Evolutionary conservation across 163 green algal genomes (phyloP).

Genomic region (Scenedesmus sp.): DNA sequence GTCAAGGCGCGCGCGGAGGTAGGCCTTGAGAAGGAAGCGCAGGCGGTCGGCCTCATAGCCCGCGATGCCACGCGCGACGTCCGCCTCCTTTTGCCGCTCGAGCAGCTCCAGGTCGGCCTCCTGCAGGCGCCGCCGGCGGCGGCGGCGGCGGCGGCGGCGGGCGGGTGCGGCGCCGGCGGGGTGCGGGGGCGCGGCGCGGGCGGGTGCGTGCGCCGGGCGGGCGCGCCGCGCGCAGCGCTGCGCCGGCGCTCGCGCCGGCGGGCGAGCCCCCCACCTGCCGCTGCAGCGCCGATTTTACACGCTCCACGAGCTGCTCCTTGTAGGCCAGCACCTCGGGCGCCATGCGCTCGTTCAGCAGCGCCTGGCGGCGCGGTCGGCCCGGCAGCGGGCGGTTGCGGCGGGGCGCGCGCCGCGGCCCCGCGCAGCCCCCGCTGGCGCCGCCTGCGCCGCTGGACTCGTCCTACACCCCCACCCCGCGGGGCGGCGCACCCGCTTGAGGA

Average conservation of each 20-base stretch:
- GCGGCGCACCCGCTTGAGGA: constrained; percentile 13
- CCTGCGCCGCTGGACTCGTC: too few species aligned
- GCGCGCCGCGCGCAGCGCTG: too few species aligned
- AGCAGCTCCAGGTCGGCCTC: constrained; percentile 20
- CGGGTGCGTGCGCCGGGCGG: too few species aligned
- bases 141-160: too few species aligned
- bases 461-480: too few species aligned
- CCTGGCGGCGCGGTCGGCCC: constrained; percentile 6
- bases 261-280: constrained; percentile 12
- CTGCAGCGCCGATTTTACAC: constrained; percentile 11
- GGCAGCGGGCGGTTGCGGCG: neutral
- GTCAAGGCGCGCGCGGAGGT: constrained; percentile 23
- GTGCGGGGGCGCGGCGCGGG: too few species aligned
- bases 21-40: constrained; percentile 39
- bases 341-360: constrained; percentile 41
- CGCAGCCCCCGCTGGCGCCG: neutral
- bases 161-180: too few species aligned
- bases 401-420: too few species aligned
- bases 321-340: constrained; percentile 39
- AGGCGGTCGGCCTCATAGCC: constrained; percentile 26
- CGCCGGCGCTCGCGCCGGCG: neutral
- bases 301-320: constrained; percentile 24
- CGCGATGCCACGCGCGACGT: constrained; percentile 13
- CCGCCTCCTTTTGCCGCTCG: constrained; percentile 6
- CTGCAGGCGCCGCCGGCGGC: neutral